Base-by-base conservation (phyloP, 805 yeast species). In the Geotrichum ghanense region DNA sequence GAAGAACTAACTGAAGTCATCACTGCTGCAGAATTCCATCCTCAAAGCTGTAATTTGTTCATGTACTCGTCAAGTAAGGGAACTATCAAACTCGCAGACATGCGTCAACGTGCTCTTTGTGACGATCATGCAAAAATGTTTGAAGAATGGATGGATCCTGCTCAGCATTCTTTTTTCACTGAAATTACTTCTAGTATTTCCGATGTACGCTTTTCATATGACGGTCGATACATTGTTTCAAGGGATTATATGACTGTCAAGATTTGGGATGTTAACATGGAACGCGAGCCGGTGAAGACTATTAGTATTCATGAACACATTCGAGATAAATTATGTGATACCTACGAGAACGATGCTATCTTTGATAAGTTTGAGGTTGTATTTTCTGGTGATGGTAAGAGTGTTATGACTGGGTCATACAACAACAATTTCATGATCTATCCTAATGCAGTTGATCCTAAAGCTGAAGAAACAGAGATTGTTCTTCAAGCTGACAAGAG, bases 261-360 rank as follows among this genome's bases (percentile, higher is more conserved):
- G 67, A 83, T 92, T 56, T 92, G 99, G 99, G 99, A 92, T 70
- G 75, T 92, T 51, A 87, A 87, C 53, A 92, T 92, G 98, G 96
- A 92, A 67, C 81, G 80, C 54, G 86, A 83, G 64, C 99, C 99
- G 31, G 68, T 94, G 48, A 87, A 87, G 65, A 89, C 97, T 14
- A 89, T 92, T 51, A 87, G 87, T 62, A 88, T 94, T 53, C 98
- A 92, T 66, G 97, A 92, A 63, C 94, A 86, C 63, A 76, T 92
- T 60, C 79, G 95, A 57, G 95, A 88, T 59, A 74, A 90, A 60
- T 71, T 92, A 60, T 90, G 97, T 69, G 97, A 94, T 65, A 88
- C 97, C 41, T 92, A 94, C 70, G 99, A 92, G 65, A 89, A 88
- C 63, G 99, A 92, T 69, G 95, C 97, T 42, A 92, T 92, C 48